Evolutionary conservation across 1,284 basidiomycete genomes (phyloP), one percentile per base, ranked within the genome.

Genomic region (Inonotus obliquus): DNA sequence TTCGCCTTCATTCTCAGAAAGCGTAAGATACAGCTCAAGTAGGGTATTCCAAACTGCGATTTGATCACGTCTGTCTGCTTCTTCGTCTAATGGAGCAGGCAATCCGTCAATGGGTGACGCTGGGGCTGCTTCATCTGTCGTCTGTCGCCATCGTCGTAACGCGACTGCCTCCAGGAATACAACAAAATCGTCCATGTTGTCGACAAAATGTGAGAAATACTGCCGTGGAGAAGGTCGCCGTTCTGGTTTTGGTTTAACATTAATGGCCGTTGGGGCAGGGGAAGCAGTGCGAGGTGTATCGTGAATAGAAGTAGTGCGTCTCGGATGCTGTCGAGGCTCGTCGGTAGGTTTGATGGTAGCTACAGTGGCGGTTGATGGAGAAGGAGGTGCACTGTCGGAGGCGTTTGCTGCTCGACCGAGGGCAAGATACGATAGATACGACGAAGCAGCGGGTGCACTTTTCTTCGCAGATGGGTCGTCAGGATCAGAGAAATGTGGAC

Each of bases 141-240:
- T 81, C 70, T 96, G 92, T 10, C 85, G 85, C 93, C 94, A 98
- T 13, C 94, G 79, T 21, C 84, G 81, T 49, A 78, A 71, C 0
- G 94, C 92, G 13, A 98, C 89, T 0, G 87, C 87, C 76, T 99
- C 96, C 6, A 99, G 81, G 74, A 98, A 99, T 1, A 83, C 79
- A 41, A 92, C 81, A 68, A 99, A 96, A 59, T 92, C 84, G 1
- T 80, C 79, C 63, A 89, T 86, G 69, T 96, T 93, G 68, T 96
- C 92, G 45, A 98, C 89, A 67, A 98, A 99, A 72, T 97, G 94
- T 0, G 96, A 88, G 69, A 98, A 98, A 73, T 94, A 98, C 35
- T 90, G 79, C 1, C 88, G 80, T 0, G 96, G 94, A 0, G 94
- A 94, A 0, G 94, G 91, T 0, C 86, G 79, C 63, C 84, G 82